These are phyloP conservation scores for Dryas octopetala DNA, from an alignment of 306 rosid species.

Conservation along the genomic window DNA sequence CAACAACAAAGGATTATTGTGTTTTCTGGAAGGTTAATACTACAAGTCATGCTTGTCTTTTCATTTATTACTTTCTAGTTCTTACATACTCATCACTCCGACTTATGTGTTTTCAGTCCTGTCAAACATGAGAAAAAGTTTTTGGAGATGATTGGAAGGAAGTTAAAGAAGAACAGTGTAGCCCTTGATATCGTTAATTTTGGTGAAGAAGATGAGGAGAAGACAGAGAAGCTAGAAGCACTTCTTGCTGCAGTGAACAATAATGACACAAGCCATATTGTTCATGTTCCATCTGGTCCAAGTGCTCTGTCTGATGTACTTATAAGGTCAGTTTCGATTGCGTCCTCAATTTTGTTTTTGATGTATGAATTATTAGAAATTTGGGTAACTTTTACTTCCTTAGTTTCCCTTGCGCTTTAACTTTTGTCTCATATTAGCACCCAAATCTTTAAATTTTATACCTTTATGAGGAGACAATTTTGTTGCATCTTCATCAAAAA, in stretches of 20 bases:
- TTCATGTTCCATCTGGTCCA: conserved; percentile 57
- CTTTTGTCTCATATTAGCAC: not conserved
- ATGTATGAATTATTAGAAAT: not conserved
- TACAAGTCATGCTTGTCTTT: conserved; percentile 5
- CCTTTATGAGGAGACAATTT: not conserved
- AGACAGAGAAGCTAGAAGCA: conserved; percentile 79
- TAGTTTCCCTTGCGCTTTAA: not conserved
- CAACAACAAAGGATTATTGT: conserved; percentile 96
- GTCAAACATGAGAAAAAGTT: conserved; percentile 74
- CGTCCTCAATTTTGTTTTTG: conserved; percentile 3
- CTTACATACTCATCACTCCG: conserved; percentile 13
- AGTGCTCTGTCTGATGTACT: conserved; percentile 61
- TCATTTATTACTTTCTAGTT: conserved; percentile 6
- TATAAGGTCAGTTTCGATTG: conserved; percentile 51
- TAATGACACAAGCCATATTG: conserved; percentile 71
- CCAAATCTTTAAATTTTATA: not conserved
- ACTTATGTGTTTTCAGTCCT: conserved; percentile 46
- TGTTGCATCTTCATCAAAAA: too few species aligned
- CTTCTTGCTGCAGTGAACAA: conserved; percentile 84
- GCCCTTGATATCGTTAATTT: conserved; percentile 86
- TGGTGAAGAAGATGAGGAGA: conserved; percentile 90
- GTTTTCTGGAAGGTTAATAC: conserved; percentile 79
- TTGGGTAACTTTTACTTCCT: not conserved
- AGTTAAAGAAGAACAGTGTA: conserved; percentile 87
- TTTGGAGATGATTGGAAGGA: conserved; percentile 82